Evolutionary conservation across 192 early-diverging fungal species (phyloP).

Genomic region (Jimgerdemannia lactiflua): DNA sequence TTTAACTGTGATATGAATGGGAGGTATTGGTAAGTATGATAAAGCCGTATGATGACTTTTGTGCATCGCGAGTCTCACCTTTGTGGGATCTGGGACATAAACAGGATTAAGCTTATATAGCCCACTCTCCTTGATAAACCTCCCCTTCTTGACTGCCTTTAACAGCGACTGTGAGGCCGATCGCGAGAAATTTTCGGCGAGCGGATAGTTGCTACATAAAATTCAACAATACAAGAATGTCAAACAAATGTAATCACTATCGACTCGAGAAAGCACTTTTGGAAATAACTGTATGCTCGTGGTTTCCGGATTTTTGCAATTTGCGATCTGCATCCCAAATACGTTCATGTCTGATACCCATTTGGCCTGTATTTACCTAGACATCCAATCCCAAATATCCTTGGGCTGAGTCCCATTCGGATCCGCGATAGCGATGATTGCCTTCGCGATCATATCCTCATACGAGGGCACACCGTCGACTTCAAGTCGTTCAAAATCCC

Average conservation of each 20-base stretch:
- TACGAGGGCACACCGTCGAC: conserved; percentile 39
- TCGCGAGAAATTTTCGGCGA: conserved; percentile 39
- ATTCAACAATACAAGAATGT: too few relatives aligned
- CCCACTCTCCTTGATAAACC: conserved; percentile 37
- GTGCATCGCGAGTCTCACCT: conserved; percentile 13
- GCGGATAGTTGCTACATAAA: conserved; percentile 33
- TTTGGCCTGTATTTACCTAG: conserved; percentile 25
- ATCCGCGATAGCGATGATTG: conserved; percentile 32
- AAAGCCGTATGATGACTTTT: not conserved
- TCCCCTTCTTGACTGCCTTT: conserved; percentile 47
- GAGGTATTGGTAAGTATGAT: not conserved
- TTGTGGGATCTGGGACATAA: conserved; percentile 30
- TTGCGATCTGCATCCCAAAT: too few relatives aligned
- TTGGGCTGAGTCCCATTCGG: conserved; percentile 39
- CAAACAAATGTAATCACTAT: too few relatives aligned
- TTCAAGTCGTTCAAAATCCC: not conserved
- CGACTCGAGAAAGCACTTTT: too few relatives aligned
- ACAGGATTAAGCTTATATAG: conserved; percentile 44
- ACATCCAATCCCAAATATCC: conserved; percentile 43
- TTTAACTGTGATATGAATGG: not conserved
- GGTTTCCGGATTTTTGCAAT: too few relatives aligned
- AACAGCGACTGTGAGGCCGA: conserved; percentile 45
- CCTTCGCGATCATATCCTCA: conserved; percentile 52
- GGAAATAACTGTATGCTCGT: too few relatives aligned
- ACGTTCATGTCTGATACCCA: not conserved